phyloP scores from a whole-genome alignment of 2,329 filamentous ascomycete species.

The Huntiella moniliformis region DNA sequence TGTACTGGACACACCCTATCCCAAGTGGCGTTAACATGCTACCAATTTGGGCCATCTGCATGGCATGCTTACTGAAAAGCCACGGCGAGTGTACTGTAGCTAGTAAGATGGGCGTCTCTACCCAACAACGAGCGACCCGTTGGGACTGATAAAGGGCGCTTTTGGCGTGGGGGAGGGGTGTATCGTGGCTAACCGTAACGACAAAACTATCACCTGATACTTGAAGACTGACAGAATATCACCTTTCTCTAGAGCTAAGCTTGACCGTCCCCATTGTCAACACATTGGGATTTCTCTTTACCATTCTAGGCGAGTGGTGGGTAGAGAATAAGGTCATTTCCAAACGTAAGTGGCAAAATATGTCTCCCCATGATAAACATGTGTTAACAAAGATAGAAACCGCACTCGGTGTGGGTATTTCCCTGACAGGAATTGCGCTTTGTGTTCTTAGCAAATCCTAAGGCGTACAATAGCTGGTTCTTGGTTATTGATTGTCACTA shows the following conservation, averaged over 20 bases:
- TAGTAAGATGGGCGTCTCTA: no score
- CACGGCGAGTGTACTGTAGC: no score
- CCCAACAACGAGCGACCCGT: no score
- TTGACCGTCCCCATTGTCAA: slow-evolving; percentile 91
- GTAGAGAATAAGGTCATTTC: slow-evolving; percentile 82
- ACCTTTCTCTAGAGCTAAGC: slow-evolving; percentile 48
- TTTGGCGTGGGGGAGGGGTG: no score
- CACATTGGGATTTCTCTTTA: slow-evolving; percentile 87
- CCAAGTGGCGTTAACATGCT: no score
- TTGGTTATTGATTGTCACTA: no score
- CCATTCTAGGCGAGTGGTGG: slow-evolving; percentile 86
- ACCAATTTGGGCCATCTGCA: no score
- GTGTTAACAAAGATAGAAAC: slow-evolving; percentile 39
- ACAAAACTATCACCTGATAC: not conserved
- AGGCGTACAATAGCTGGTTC: slow-evolving; percentile 2
- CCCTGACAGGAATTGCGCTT: slow-evolving; percentile 60
- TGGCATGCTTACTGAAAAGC: no score
- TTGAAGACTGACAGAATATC: not conserved
- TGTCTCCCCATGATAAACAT: not conserved
- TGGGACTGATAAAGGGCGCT: no score
- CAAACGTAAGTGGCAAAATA: slow-evolving; percentile 35
- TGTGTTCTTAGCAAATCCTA: slow-evolving; percentile 53
- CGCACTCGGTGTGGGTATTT: slow-evolving; percentile 63
- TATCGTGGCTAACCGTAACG: not conserved
- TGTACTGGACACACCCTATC: no score